These are phyloP conservation scores for Cutaneotrichosporon arboriforme DNA, from an alignment of 1,284 basidiomycete genomes.

Conservation along the genomic window DNA sequence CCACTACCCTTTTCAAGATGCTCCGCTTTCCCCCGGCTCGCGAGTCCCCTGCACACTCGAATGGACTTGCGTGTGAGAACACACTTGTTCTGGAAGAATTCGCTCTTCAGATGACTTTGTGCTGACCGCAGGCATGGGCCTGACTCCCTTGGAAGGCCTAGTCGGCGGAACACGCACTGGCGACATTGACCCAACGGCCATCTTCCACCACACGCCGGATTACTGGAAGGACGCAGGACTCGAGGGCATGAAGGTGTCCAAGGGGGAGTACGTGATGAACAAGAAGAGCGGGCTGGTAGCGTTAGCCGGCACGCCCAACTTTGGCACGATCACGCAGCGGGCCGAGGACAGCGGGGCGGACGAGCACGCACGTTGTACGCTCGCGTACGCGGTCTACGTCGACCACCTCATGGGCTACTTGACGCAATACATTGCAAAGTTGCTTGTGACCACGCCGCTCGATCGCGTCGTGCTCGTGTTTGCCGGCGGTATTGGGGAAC, in stretches of 20 bases:
- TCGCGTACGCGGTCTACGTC: constrained; percentile 69
- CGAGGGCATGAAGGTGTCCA: constrained; percentile 56
- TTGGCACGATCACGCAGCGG: constrained; percentile 55
- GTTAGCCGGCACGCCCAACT: constrained; percentile 69
- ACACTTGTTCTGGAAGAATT: too few species aligned
- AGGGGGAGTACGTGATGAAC: constrained; percentile 74
- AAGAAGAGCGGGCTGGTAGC: constrained; percentile 62
- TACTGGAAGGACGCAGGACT: constrained; percentile 54
- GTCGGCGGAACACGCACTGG: constrained; percentile 83
- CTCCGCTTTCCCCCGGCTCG: too few species aligned
- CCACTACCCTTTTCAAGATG: too few species aligned
- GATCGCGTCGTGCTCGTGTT: constrained; percentile 68
- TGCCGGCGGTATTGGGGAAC: constrained; percentile 79
- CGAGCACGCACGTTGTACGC: constrained; percentile 42
- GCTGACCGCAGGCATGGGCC: constrained; percentile 36
- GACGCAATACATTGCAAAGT: constrained; percentile 67
- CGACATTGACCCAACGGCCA: constrained; percentile 71
- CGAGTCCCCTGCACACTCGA: too few species aligned
- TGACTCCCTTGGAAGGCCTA: constrained; percentile 54
- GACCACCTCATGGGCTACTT: constrained; percentile 68
- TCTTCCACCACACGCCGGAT: constrained; percentile 75
- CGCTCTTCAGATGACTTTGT: too few species aligned
- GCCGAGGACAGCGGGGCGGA: constrained; percentile 9
- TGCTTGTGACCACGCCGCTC: constrained; percentile 50
- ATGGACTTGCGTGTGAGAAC: too few species aligned